phyloP scores from a whole-genome alignment of 2,329 filamentous ascomycete species.

The Scopulariopsis brevicaulis region DNA sequence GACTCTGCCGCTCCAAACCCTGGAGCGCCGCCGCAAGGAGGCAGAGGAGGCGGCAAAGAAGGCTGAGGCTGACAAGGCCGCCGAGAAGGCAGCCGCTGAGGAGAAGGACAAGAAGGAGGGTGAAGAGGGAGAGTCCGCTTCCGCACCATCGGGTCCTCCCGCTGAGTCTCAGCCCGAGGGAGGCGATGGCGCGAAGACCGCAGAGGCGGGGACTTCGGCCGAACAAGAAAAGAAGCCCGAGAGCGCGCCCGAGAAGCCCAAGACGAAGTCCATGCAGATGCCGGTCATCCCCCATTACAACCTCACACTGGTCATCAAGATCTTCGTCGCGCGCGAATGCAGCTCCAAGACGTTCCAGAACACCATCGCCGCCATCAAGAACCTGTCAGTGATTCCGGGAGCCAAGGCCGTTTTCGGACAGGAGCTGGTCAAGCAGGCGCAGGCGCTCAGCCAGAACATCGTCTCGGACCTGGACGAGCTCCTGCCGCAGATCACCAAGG shows the following conservation, averaged over 20 bases:
- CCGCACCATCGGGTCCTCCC: slow-evolving; percentile 16
- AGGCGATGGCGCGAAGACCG: slow-evolving; percentile 11
- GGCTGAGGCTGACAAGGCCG: slow-evolving; percentile 6
- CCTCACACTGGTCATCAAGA: slow-evolving; percentile 87
- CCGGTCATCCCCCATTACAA: slow-evolving; percentile 84
- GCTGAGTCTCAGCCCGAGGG: neutral
- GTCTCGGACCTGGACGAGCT: slow-evolving; percentile 76
- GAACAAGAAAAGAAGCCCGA: slow-evolving; percentile 22
- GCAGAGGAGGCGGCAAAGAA: slow-evolving; percentile 40
- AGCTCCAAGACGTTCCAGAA: slow-evolving; percentile 97
- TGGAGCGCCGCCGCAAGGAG: slow-evolving; percentile 77
- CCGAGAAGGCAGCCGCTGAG: slow-evolving; percentile 9
- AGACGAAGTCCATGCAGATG: slow-evolving; percentile 54
- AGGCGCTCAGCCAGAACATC: slow-evolving; percentile 73
- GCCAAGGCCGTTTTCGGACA: slow-evolving; percentile 87
- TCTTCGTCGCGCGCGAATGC: slow-evolving; percentile 91
- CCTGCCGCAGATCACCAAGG: slow-evolving; percentile 74
- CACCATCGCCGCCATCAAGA: slow-evolving; percentile 96
- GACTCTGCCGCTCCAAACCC: slow-evolving; percentile 70
- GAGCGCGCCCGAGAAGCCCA: slow-evolving; percentile 28
- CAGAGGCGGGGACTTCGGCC: slow-evolving; percentile 11
- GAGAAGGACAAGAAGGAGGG: slow-evolving; percentile 19
- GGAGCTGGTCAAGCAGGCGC: slow-evolving; percentile 81
- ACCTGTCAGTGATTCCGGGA: slow-evolving; percentile 83
- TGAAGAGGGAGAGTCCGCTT: neutral